A percentile compares a stretch with the other conserved stretches of the same genome.
Conservation (phyloP, 2,329 filamentous ascomycete species). For the Gliomastix tumulicola region DNA sequence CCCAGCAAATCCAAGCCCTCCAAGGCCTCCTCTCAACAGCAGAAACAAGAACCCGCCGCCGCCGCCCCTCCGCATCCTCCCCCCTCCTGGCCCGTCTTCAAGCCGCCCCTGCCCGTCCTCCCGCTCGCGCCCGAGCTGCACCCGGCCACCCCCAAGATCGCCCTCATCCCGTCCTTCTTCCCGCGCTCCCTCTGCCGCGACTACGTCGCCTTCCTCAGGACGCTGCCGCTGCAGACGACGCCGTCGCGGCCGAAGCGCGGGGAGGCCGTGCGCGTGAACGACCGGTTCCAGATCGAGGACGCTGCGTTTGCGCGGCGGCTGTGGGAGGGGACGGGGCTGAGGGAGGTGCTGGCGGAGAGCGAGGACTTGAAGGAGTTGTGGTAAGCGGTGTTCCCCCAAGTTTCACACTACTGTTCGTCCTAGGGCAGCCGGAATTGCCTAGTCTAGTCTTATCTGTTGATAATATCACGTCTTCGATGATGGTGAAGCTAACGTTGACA, state of each 20-base stretch:
- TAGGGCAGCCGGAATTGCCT: too few relatives aligned
- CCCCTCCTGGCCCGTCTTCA: constrained; percentile 64
- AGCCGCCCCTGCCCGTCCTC: constrained; percentile 58
- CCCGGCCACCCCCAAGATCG: constrained; percentile 51
- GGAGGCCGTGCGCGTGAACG: constrained; percentile 80
- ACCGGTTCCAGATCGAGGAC: constrained; percentile 80
- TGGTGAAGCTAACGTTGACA: too few relatives aligned
- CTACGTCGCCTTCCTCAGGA: constrained; percentile 66
- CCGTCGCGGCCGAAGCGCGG: constrained; percentile 72
- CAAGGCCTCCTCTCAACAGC: constrained; percentile 1
- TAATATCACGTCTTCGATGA: too few relatives aligned
- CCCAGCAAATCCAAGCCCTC: constrained; percentile 12
- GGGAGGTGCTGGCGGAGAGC: constrained; percentile 41
- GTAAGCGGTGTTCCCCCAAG: constrained; percentile 27
- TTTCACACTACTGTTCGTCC: too few relatives aligned
- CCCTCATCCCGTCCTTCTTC: constrained; percentile 69
- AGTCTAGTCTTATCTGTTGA: too few relatives aligned
- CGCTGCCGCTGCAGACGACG: constrained; percentile 68
- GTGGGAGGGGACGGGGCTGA: constrained; percentile 72
- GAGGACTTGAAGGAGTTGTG: constrained; percentile 31
- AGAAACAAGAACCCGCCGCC: not conserved
- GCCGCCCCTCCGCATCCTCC: not conserved
- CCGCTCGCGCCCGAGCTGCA: constrained; percentile 55
- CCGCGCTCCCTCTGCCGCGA: constrained; percentile 66
- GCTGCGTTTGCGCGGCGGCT: constrained; percentile 63